phyloP scores from a whole-genome alignment of 257 asterid genomes.

The Apocynum venetum region DNA sequence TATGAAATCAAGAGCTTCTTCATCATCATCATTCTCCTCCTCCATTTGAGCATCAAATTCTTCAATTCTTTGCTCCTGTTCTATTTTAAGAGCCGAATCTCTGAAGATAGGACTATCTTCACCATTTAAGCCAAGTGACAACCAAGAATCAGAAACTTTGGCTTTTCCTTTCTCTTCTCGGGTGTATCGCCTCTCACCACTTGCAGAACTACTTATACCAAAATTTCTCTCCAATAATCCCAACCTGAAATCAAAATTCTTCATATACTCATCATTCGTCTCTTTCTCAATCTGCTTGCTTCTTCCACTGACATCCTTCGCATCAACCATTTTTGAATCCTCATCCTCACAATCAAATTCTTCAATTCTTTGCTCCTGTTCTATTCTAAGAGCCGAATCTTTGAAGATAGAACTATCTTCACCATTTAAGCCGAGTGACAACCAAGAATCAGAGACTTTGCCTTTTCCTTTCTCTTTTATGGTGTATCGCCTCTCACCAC shows the following conservation, averaged over 20 bases:
- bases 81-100: constrained; percentile 19
- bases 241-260: constrained; percentile 31
- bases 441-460: constrained; percentile 29
- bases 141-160: constrained; percentile 30
- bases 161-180: constrained; percentile 53
- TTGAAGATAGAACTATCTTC: constrained; percentile 12
- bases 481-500: constrained; percentile 37
- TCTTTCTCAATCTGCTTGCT: constrained; percentile 26
- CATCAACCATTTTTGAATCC: constrained; percentile 34
- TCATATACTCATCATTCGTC: constrained; percentile 8
- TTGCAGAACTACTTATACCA: constrained; percentile 30
- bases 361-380: neutral
- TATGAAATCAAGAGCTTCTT: neutral
- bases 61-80: neutral
- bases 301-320: constrained; percentile 21
- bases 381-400: constrained; percentile 19
- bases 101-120: constrained; percentile 13
- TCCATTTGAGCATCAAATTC: neutral
- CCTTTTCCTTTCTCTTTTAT: constrained; percentile 52
- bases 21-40: neutral
- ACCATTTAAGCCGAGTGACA: constrained; percentile 26
- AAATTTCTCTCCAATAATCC: constrained; percentile 20
- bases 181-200: constrained; percentile 37
- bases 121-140: constrained; percentile 26
- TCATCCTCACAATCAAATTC: constrained; percentile 18